These are phyloP conservation scores for Cucurbitaria berberidis DNA, from an alignment of 2,329 filamentous ascomycete genomes.

Conservation along the genomic window DNA sequence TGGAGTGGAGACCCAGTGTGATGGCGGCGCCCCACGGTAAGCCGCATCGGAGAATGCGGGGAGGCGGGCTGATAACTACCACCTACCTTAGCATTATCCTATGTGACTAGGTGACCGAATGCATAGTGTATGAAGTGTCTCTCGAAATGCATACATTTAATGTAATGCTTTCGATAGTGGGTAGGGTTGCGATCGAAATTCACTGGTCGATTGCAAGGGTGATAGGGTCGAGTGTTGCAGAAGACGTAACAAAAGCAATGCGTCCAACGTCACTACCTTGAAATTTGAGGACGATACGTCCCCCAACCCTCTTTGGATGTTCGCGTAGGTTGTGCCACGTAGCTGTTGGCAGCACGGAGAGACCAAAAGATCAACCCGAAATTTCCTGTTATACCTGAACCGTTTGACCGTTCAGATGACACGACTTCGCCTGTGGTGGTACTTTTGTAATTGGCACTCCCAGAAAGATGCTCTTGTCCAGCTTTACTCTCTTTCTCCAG, in stretches of 20 bases:
- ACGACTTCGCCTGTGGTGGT: constrained; percentile 11
- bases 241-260: neutral
- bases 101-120: neutral
- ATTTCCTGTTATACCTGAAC: neutral
- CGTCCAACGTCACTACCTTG: neutral
- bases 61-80: constrained; percentile 10
- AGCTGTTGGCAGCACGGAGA: neutral
- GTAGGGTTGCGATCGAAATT: neutral
- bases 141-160: too few species aligned
- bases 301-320: too few species aligned
- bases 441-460: neutral
- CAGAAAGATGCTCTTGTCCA: constrained; percentile 32
- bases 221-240: too few species aligned
- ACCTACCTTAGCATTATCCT: neutral
- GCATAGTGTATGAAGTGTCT: neutral
- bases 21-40: constrained; percentile 3
- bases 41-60: constrained; percentile 20
- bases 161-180: neutral
- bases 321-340: neutral
- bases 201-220: too few species aligned
- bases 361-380: neutral
- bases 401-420: neutral
- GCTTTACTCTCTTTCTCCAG: constrained; percentile 12
- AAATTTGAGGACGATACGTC: neutral
- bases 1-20: constrained; percentile 19